Conservation (phyloP, 768 basidiomycete species). For the Mycena alexandri region DNA sequence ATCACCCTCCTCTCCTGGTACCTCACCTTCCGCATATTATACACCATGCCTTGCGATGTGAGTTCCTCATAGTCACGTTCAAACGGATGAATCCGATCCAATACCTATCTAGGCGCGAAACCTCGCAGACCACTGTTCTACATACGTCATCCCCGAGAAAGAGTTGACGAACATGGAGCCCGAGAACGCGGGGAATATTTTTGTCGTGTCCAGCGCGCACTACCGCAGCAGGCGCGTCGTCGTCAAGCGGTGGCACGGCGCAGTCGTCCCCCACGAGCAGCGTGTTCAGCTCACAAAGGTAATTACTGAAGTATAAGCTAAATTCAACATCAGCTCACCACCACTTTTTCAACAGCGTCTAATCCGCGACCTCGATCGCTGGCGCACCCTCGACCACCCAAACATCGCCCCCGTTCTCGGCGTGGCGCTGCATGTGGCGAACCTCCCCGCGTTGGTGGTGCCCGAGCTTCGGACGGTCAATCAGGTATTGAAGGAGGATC, state of each 20-base stretch:
- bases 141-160: conserved; percentile 19
- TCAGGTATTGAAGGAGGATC: not conserved
- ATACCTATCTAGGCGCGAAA: conserved; percentile 26
- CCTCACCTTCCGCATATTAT: conserved; percentile 15
- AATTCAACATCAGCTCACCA: too few species aligned
- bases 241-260: conserved; percentile 36
- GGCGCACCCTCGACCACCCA: conserved; percentile 30
- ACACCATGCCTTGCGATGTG: conserved; percentile 29
- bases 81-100: not conserved
- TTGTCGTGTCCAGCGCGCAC: conserved; percentile 20
- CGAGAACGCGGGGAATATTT: conserved; percentile 20
- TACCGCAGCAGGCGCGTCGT: conserved; percentile 22
- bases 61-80: not conserved
- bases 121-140: conserved; percentile 28
- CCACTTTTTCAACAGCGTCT: conserved; percentile 24
- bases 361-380: conserved; percentile 27
- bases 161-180: conserved; percentile 7
- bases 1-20: conserved; percentile 30
- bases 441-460: conserved; percentile 34
- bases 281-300: conserved; percentile 32
- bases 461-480: conserved; percentile 17
- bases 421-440: conserved; percentile 31
- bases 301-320: not conserved
- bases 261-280: conserved; percentile 9
- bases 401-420: conserved; percentile 33